Evolutionary conservation across 2,329 filamentous ascomycete genomes (phyloP).

Genomic region (Ceratocystis albifundus): DNA sequence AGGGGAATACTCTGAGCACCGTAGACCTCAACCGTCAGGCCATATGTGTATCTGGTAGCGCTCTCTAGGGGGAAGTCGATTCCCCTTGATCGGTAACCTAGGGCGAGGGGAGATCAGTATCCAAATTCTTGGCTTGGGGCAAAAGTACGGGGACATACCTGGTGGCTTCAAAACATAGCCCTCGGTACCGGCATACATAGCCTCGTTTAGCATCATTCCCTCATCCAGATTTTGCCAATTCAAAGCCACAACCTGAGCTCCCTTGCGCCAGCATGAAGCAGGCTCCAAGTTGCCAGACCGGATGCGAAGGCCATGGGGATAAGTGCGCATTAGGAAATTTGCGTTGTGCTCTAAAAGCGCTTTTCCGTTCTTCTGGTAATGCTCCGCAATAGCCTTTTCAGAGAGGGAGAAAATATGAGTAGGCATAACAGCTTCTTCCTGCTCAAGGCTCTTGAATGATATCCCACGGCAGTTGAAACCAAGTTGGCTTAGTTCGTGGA

Average conservation of each 20-base stretch:
- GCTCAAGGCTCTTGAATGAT: slow-evolving; percentile 66
- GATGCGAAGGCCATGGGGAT: slow-evolving; percentile 72
- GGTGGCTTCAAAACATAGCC: slow-evolving; percentile 79
- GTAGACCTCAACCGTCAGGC: slow-evolving; percentile 60
- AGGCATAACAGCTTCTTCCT: slow-evolving; percentile 56
- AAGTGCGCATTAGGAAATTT: slow-evolving; percentile 72
- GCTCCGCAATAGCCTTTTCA: slow-evolving; percentile 52
- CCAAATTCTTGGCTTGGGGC: not conserved
- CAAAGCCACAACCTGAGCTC: slow-evolving; percentile 79
- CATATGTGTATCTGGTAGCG: slow-evolving; percentile 46
- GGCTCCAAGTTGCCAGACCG: slow-evolving; percentile 81
- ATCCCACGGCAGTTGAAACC: slow-evolving; percentile 77
- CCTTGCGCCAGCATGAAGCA: slow-evolving; percentile 72
- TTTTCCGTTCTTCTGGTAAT: slow-evolving; percentile 39
- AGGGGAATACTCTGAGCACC: slow-evolving; percentile 67
- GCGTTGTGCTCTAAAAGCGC: slow-evolving; percentile 71
- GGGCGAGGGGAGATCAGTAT: not conserved
- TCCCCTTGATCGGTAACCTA: slow-evolving; percentile 30
- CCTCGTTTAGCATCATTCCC: slow-evolving; percentile 92
- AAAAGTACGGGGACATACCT: slow-evolving; percentile 35
- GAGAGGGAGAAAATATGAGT: slow-evolving; percentile 59
- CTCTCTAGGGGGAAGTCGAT: slow-evolving; percentile 13
- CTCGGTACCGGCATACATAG: slow-evolving; percentile 73
- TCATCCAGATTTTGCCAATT: slow-evolving; percentile 91
- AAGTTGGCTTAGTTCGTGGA: slow-evolving; percentile 59